Base-by-base conservation (phyloP, 352 stramenopile species). In the Thraustotheca clavata region DNA sequence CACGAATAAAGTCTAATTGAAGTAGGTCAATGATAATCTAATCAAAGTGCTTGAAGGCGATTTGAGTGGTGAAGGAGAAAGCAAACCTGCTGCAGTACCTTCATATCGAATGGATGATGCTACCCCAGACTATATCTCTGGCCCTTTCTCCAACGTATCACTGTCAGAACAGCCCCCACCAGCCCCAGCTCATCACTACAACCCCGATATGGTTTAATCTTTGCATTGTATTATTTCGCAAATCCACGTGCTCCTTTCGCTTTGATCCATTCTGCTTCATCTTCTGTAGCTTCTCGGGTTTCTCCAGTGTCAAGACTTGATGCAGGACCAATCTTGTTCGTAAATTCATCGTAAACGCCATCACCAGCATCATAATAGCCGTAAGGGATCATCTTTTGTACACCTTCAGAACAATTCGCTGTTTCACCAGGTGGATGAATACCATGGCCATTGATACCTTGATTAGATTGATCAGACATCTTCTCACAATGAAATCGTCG, bases 11-110 rank as follows among this genome's bases (percentile, higher is more conserved):
- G 50, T 38, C n/a, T 11, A 63, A 5, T 8, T 14, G 2, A 1
- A 24, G 39, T 49, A 91, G 83, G 80, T 89, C 22, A 93, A 93
- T 59, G 83, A 93, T 66, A 73, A 80, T 68, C 71, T 93, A 67
- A 88, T 91, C 70, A 87, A 87, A 57, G 82, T 70, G 2, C 60
- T 93, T 27, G 80, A 90, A 26, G 83, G 89, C 34, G 46, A 50
- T 20, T 14, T 40, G 4, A 14, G 22, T 41, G 50, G 11, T 24
- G 32, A 60, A 9, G 4, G 20, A 34, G 54, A 62, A 5, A 33
- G 54, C 33, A 48, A 62, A 27, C 49, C 49, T 24, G 29, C 22
- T n/a, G 39, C 39, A 2, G n/a, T 24, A 2, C 24, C 54, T 20
- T 4, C 33, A 38, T 60, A 46, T 26, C 11, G n/a, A 20, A 7